Conservation (phyloP, 371 early-diverging fungal genomes). For the Apophysomyces elegans region DNA sequence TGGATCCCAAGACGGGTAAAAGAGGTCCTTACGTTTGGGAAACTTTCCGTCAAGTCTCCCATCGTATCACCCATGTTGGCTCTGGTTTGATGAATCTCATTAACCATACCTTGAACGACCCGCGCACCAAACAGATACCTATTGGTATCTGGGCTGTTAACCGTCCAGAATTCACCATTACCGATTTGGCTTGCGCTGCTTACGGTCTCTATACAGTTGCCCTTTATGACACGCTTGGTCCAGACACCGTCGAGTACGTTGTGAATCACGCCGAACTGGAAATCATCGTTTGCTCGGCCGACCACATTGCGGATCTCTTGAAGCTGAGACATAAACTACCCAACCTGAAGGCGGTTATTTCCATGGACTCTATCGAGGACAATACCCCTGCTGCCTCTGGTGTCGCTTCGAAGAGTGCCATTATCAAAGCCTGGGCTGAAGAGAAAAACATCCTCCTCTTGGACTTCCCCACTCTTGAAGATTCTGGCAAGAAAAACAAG, state of each 20-base stretch:
- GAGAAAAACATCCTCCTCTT: slow-evolving; percentile 53
- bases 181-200: slow-evolving; percentile 63
- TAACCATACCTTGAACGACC: slow-evolving; percentile 31
- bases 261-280: slow-evolving; percentile 72
- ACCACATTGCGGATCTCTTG: slow-evolving; percentile 60
- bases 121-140: slow-evolving; percentile 34
- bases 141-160: slow-evolving; percentile 79
- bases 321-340: slow-evolving; percentile 54
- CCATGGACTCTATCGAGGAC: slow-evolving; percentile 70
- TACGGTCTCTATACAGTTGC: slow-evolving; percentile 77
- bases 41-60: slow-evolving; percentile 66
- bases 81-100: slow-evolving; percentile 55
- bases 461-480: slow-evolving; percentile 69
- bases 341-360: slow-evolving; percentile 68
- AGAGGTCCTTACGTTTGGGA: slow-evolving; percentile 78
- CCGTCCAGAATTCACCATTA: slow-evolving; percentile 89
- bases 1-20: slow-evolving; percentile 50
- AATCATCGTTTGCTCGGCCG: slow-evolving; percentile 69
- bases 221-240: slow-evolving; percentile 94
- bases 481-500: slow-evolving; percentile 43
- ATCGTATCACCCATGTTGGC: slow-evolving; percentile 69
- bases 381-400: slow-evolving; percentile 36
- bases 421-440: slow-evolving; percentile 53
- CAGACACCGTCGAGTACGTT: slow-evolving; percentile 67
- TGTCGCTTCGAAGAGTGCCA: slow-evolving; percentile 28